Conservation (phyloP, 345 rosid genomes). For the Gynandropsis gynandra region DNA sequence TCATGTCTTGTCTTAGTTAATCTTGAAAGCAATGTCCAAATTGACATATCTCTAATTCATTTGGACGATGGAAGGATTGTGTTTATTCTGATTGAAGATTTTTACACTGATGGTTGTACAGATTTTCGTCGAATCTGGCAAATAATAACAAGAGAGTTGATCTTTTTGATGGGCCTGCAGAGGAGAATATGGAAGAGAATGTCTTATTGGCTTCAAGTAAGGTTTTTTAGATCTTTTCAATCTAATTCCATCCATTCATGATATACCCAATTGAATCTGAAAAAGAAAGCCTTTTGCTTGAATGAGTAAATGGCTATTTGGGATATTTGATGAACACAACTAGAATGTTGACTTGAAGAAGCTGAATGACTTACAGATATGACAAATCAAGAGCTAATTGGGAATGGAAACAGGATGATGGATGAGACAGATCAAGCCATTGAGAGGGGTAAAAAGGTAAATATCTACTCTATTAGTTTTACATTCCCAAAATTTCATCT, state of each 20-base stretch:
- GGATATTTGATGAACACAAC: neutral
- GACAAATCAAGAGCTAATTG: constrained; percentile 72
- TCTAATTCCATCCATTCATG: neutral
- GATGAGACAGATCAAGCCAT: constrained; percentile 93
- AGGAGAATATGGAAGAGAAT: constrained; percentile 76
- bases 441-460: constrained; percentile 77
- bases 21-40: neutral
- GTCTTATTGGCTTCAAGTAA: constrained; percentile 82
- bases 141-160: constrained; percentile 67
- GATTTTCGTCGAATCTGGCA: constrained; percentile 69
- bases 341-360: constrained; percentile 13
- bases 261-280: neutral
- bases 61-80: neutral
- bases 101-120: constrained; percentile 29
- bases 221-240: constrained; percentile 17
- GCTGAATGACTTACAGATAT: constrained; percentile 47
- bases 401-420: constrained; percentile 72
- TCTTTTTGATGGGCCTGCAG: constrained; percentile 83
- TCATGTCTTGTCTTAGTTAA: neutral
- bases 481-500: neutral
- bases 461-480: constrained; percentile 1
- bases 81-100: constrained; percentile 8
- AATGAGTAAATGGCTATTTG: neutral
- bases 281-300: neutral
- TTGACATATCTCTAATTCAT: neutral